These are phyloP conservation scores for Wickerhamiella kurtzmanii DNA, from an alignment of 805 yeast genomes.

Conservation along the genomic window DNA sequence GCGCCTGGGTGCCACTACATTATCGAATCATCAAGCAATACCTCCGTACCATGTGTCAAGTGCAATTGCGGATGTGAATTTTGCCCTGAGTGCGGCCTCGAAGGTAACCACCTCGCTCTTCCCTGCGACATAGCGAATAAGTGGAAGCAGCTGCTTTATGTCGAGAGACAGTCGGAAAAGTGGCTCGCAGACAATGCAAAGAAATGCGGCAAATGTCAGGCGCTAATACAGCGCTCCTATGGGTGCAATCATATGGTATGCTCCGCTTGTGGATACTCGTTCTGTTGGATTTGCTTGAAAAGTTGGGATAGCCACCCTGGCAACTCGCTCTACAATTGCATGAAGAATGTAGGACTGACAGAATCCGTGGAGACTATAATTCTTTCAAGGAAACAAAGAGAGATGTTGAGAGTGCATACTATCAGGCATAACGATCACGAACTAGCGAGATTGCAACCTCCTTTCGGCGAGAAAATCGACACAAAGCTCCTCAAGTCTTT, in stretches of 20 bases:
- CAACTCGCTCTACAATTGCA: conserved; percentile 49
- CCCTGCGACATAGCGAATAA: conserved; percentile 53
- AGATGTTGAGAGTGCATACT: conserved; percentile 4
- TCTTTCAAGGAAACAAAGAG: conserved; percentile 4
- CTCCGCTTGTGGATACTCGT: conserved; percentile 58
- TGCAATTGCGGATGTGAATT: conserved; percentile 59
- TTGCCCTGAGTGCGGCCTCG: conserved; percentile 56
- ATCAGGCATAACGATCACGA: conserved; percentile 9
- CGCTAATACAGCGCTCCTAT: conserved; percentile 81
- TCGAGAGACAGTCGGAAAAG: conserved; percentile 75
- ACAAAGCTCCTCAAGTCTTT: background rate
- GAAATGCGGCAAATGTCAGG: conserved; percentile 68
- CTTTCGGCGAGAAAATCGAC: background rate
- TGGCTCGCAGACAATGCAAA: conserved; percentile 83
- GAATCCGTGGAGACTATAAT: background rate
- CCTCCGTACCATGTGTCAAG: conserved; percentile 39
- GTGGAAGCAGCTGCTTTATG: conserved; percentile 71
- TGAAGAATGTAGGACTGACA: conserved; percentile 13
- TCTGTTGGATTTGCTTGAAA: conserved; percentile 86
- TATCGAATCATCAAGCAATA: conserved; percentile 37
- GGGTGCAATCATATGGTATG: conserved; percentile 98
- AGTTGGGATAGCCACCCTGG: conserved; percentile 62
- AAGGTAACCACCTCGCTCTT: conserved; percentile 72
- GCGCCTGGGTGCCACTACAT: conserved; percentile 13
- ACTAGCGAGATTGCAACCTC: conserved; percentile 1